phyloP scores from a whole-genome alignment of 2,329 filamentous ascomycete genomes.

The Sporothrix protearum region DNA sequence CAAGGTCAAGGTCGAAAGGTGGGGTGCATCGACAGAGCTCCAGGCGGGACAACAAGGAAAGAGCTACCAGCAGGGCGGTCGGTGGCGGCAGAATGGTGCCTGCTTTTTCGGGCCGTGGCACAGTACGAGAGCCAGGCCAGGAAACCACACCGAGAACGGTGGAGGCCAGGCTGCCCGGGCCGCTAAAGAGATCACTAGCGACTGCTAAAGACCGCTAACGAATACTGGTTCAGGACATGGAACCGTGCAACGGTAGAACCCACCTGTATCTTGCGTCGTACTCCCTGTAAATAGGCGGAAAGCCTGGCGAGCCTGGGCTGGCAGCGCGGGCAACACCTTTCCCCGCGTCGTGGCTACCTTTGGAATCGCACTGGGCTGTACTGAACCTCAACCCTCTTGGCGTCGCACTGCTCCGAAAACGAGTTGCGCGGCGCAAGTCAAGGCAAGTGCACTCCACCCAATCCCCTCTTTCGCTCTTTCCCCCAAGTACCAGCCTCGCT shows the following conservation, averaged over 20 bases:
- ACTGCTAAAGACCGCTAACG: background rate
- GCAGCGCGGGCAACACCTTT: background rate
- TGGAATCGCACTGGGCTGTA: background rate
- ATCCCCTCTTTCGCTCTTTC: background rate
- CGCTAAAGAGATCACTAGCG: slow-evolving; percentile 4
- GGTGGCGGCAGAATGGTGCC: background rate
- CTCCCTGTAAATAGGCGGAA: background rate
- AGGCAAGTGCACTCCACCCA: background rate
- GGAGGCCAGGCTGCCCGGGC: background rate
- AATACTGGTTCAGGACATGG: background rate
- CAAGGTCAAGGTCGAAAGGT: slow-evolving; percentile 5
- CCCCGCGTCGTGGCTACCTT: slow-evolving; percentile 3
- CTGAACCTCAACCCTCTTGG: background rate
- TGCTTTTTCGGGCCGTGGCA: background rate
- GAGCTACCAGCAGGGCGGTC: slow-evolving; percentile 5
- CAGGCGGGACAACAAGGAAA: background rate
- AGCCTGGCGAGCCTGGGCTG: background rate
- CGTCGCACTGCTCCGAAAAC: slow-evolving; percentile 13
- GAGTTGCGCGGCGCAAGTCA: slow-evolving; percentile 6
- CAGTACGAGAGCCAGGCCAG: background rate
- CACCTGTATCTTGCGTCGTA: too few species aligned
- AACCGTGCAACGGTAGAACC: background rate
- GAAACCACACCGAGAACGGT: background rate
- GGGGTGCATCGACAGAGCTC: slow-evolving; percentile 13
- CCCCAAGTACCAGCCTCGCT: background rate